These are phyloP conservation scores for Coelastrella sp. DNA, from an alignment of 139 green algal species.

Conservation along the genomic window DNA sequence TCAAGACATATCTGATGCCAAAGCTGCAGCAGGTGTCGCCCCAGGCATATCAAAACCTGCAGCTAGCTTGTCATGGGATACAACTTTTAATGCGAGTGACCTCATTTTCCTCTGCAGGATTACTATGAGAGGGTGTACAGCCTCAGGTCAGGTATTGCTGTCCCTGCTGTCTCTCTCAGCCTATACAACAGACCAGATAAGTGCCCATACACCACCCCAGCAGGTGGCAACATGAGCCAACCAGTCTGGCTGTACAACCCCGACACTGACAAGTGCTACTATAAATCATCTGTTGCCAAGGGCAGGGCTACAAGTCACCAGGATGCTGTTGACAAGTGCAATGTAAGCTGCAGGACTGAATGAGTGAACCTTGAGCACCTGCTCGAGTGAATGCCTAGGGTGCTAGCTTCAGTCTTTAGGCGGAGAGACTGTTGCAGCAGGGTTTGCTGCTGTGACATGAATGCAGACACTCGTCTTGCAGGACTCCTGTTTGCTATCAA, in stretches of 20 bases:
- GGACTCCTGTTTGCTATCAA: neutral
- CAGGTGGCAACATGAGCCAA: neutral
- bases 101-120: neutral
- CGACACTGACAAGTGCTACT: constrained; percentile 13
- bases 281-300: neutral
- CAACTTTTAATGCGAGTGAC: neutral
- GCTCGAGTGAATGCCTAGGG: too few relatives aligned
- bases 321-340: too few relatives aligned
- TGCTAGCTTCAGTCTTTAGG: too few relatives aligned
- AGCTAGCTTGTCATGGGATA: too few relatives aligned
- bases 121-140: neutral
- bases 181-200: neutral
- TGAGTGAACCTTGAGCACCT: too few relatives aligned
- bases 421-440: too few relatives aligned
- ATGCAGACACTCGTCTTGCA: too few relatives aligned
- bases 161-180: neutral
- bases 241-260: constrained; percentile 6
- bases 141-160: neutral
- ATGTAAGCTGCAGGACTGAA: too few relatives aligned
- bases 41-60: too few relatives aligned
- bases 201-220: neutral
- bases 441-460: too few relatives aligned
- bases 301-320: neutral
- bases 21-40: too few relatives aligned
- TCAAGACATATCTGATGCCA: too few relatives aligned